phyloP scores from a whole-genome alignment of 169 alveolate species.

The Neospora caninum region DNA sequence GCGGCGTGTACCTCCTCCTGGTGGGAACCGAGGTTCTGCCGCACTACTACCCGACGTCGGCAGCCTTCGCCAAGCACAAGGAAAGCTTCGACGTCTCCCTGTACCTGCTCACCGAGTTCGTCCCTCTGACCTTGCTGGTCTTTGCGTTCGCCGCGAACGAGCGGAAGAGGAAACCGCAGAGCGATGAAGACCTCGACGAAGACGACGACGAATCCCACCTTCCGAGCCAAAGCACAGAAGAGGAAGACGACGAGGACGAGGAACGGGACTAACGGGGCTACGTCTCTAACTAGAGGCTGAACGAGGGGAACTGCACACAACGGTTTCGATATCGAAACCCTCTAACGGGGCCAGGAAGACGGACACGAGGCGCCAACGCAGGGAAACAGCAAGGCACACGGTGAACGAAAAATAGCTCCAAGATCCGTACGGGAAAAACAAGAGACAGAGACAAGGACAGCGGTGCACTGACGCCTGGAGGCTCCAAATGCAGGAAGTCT shows the following conservation, averaged over 20 bases:
- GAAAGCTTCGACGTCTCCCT: not conserved
- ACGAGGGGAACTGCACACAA: too few species aligned
- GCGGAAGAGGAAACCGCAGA: not conserved
- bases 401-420: too few species aligned
- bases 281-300: too few species aligned
- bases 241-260: not conserved
- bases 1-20: not conserved
- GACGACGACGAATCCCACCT: not conserved
- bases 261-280: too few species aligned
- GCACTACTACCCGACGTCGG: constrained; percentile 10
- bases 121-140: constrained; percentile 10
- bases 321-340: too few species aligned
- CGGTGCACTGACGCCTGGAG: too few species aligned
- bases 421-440: too few species aligned
- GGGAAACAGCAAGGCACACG: too few species aligned
- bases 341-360: too few species aligned
- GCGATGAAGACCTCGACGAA: not conserved
- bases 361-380: too few species aligned
- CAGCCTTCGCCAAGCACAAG: not conserved
- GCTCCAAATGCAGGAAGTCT: too few species aligned
- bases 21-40: constrained; percentile 28
- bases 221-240: not conserved
- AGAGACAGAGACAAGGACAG: too few species aligned
- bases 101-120: constrained; percentile 19
- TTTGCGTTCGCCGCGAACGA: not conserved